Conservation (phyloP, 805 yeast genomes). For the Kodamaea nitidulidarum region DNA sequence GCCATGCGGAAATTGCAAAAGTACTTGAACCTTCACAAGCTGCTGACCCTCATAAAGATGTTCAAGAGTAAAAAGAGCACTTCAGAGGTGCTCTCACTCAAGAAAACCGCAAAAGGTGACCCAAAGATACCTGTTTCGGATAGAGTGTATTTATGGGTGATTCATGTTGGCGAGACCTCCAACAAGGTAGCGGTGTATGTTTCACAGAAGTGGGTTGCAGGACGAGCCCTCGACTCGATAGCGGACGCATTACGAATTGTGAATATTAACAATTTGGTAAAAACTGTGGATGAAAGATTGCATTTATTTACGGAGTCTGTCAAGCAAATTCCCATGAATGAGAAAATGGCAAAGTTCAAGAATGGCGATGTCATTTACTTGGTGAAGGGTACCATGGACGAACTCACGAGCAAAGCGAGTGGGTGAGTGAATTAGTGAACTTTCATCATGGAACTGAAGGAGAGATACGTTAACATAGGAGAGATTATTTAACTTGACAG, state of each 20-base stretch:
- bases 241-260: conserved; percentile 44
- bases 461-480: no score
- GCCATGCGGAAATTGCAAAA: conserved; percentile 7
- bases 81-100: conserved; percentile 4
- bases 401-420: not conserved
- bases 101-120: conserved; percentile 50
- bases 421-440: not conserved
- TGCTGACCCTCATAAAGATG: conserved; percentile 6
- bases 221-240: conserved; percentile 52
- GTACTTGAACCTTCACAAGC: conserved; percentile 8
- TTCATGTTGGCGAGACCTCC: conserved; percentile 31
- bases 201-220: conserved; percentile 56
- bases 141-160: conserved; percentile 48
- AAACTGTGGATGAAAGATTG: conserved; percentile 38
- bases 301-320: conserved; percentile 42
- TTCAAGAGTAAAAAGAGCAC: conserved; percentile 4
- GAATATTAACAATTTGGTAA: conserved; percentile 47
- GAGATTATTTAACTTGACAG: no score
- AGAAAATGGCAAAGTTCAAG: conserved; percentile 35
- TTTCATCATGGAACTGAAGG: no score
- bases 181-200: conserved; percentile 38
- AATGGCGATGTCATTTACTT: conserved; percentile 51
- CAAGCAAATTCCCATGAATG: conserved; percentile 25
- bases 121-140: conserved; percentile 38
- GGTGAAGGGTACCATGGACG: conserved; percentile 41